Evolutionary conservation across 768 basidiomycete genomes (phyloP), one percentile per base, ranked within the genome.

Genomic region (Tulasnella sp.): DNA sequence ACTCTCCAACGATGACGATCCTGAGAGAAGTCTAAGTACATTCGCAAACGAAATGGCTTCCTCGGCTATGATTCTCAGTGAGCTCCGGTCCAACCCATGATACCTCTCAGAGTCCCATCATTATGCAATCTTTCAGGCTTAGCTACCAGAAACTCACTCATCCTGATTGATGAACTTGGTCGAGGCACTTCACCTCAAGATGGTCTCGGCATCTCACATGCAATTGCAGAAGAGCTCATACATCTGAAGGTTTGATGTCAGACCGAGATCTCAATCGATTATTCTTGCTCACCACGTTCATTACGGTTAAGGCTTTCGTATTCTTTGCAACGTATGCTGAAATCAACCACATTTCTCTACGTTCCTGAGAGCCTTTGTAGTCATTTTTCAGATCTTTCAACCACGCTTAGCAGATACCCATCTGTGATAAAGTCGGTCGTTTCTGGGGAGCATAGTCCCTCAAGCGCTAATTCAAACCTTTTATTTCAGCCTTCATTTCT

Each of bases 1-100:
- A 2, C 69, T 99, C 15, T 93, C 89, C 0, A 96, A 98, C 58
- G 91, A 98, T 57, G 91, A 96, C 60, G 82, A 89, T 58, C 74
- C 91, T 61, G 89, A 93, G 64, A 83, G 79, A 60, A 84, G 75
- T 37, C 64, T 98, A 22, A 95, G 91, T 57, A 96, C 95, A 0
- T 99, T 99, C 66, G 89, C 90, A 1, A 81, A 77, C 56, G 93
- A 99, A 66, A 96, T 99, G 88, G 78, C 83, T 1, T 79, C 85
- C 2, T 81, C 81, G 22, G 84, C 89, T 0, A 90, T 91, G 85
- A 90, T 96, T 48, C 67, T 93, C 40, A 83, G 89, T 79, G 53
- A 47, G 63, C 32, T 0, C 1, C n/a, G 32, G 10, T 40, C 27
- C 42, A 29, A 12, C 2, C 4, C 12, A 5, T 34, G 48, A 8